Conservation (phyloP, 768 basidiomycete species). For the Pholiota conissans region DNA sequence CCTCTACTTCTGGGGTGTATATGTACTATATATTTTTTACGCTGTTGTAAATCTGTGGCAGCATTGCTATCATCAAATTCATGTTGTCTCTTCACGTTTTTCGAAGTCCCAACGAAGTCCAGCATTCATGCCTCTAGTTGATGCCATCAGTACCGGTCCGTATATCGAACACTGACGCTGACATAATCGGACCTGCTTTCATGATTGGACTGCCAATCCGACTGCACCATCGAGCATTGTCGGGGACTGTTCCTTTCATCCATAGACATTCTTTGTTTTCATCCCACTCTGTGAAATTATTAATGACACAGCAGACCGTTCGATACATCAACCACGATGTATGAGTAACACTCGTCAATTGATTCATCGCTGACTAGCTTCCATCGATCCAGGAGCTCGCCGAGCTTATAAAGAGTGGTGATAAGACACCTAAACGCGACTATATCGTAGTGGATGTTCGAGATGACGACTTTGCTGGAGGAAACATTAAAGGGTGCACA, state of each 20-base stretch:
- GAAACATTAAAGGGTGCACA: conserved; percentile 68
- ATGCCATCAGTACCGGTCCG: background rate
- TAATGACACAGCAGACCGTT: background rate
- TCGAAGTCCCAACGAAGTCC: background rate
- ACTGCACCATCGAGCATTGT: background rate
- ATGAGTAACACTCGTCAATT: conserved; percentile 2
- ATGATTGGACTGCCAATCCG: background rate
- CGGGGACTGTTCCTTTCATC: background rate
- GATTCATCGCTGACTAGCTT: conserved; percentile 1
- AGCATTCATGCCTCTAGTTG: background rate
- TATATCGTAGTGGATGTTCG: conserved; percentile 83
- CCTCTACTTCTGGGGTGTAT: background rate
- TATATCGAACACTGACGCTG: background rate
- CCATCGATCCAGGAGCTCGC: conserved; percentile 62
- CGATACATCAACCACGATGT: conserved; percentile 26
- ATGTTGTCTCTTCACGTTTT: background rate
- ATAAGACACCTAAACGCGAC: conserved; percentile 57
- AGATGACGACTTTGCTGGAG: conserved; percentile 79
- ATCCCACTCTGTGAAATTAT: background rate
- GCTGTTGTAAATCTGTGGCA: background rate
- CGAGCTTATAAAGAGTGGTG: conserved; percentile 63
- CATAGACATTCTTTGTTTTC: background rate
- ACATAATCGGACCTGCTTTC: background rate
- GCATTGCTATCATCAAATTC: no score
- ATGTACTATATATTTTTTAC: background rate